These are phyloP conservation scores for Rhytidhysteron rufulum DNA, from an alignment of 2,329 filamentous ascomycete species.

Conservation along the genomic window DNA sequence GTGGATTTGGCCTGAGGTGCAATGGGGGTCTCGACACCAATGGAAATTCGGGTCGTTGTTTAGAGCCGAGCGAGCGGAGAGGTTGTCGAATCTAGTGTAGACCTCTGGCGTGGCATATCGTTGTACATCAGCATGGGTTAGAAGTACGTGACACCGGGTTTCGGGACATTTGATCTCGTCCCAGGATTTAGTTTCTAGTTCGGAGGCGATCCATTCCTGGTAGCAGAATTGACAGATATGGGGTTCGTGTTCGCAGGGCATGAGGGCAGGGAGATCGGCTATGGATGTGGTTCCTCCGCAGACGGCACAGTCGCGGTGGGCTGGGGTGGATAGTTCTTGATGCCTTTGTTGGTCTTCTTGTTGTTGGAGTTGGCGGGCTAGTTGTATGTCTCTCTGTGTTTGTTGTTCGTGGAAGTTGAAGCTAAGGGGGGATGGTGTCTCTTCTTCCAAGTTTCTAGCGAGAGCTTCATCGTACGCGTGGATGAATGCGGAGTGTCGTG, in stretches of 20 bases:
- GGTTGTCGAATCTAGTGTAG: conserved; percentile 37
- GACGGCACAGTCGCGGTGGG: conserved; percentile 17
- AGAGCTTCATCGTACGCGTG: neutral
- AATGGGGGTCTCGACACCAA: conserved; percentile 51
- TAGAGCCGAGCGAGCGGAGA: conserved; percentile 44
- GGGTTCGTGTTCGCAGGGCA: conserved; percentile 29
- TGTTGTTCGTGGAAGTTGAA: neutral
- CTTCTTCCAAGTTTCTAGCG: neutral
- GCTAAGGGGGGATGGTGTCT: neutral
- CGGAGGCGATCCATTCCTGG: conserved; percentile 34
- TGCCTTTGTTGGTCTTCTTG: conserved; percentile 4
- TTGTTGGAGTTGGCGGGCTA: conserved; percentile 8
- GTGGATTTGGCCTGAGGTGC: conserved; percentile 53
- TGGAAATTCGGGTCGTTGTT: conserved; percentile 46
- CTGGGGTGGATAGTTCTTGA: neutral
- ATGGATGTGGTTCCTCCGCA: conserved; percentile 14
- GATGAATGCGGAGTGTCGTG: neutral
- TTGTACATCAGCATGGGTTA: conserved; percentile 46
- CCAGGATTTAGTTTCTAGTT: conserved; percentile 39
- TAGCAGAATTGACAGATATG: conserved; percentile 36
- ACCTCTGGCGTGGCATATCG: conserved; percentile 15
- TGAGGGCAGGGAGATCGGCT: conserved; percentile 17
- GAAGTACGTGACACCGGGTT: conserved; percentile 42
- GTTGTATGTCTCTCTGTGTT: conserved; percentile 6
- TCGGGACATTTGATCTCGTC: conserved; percentile 49